Conservation (phyloP, 257 asterid species). For the Lantana camara region DNA sequence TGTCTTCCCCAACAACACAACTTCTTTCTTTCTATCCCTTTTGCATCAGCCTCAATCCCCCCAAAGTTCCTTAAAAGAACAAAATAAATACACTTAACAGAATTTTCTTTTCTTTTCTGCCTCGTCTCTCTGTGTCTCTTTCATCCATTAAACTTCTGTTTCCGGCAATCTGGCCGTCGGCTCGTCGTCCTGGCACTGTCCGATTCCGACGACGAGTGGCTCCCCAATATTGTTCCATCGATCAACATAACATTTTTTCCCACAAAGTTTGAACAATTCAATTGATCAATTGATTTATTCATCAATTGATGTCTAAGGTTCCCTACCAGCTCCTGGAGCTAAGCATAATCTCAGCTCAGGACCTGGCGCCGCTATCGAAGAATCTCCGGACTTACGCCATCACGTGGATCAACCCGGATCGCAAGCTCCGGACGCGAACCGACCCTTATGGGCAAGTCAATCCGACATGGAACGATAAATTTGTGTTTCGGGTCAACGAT, state of each 20-base stretch:
- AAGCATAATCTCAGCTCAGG: constrained; percentile 68
- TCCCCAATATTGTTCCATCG: not conserved
- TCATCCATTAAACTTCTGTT: not conserved
- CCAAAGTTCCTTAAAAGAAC: not conserved
- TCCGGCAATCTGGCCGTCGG: constrained; percentile 7
- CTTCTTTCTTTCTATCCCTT: not conserved
- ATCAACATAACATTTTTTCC: no score
- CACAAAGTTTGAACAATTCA: no score
- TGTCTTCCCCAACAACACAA: not conserved
- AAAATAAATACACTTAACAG: not conserved
- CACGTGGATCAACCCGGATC: constrained; percentile 51
- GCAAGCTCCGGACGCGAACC: constrained; percentile 47
- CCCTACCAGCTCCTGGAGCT: constrained; percentile 64
- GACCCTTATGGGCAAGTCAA: constrained; percentile 52
- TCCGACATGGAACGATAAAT: constrained; percentile 73
- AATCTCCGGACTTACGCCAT: constrained; percentile 54
- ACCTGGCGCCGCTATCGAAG: constrained; percentile 42
- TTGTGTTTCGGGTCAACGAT: constrained; percentile 58
- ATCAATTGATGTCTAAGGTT: constrained; percentile 33
- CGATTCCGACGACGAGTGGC: constrained; percentile 23
- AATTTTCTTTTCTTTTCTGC: not conserved
- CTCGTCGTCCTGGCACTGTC: constrained; percentile 28
- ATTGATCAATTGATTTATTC: not conserved
- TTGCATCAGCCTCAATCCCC: not conserved
- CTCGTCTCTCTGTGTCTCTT: not conserved